Percentiles rank a stretch among this genome's conserved stretches.
phyloP scores from a whole-genome alignment of 805 yeast genomes.

The Zygotorulaspora chibaensis region DNA sequence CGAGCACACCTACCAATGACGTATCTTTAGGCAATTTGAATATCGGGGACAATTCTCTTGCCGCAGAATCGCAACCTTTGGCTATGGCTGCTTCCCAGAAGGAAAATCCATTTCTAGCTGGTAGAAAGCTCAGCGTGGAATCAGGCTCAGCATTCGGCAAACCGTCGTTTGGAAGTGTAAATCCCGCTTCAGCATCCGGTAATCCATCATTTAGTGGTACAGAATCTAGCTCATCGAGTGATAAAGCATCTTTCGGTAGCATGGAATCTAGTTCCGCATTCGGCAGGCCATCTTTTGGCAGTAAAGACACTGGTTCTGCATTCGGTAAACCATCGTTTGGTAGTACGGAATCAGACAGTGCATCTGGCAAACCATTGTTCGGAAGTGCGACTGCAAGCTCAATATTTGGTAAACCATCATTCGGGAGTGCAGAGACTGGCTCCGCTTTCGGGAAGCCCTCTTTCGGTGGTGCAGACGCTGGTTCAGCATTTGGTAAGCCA shows the following conservation, averaged over 20 bases:
- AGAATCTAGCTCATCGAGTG: slow-evolving; percentile 14
- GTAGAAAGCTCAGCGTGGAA: no score
- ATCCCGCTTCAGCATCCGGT: slow-evolving; percentile 16
- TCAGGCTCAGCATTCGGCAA: slow-evolving; percentile 22
- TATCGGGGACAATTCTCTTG: no score
- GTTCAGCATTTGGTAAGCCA: slow-evolving; percentile 7
- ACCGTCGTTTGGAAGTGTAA: slow-evolving; percentile 19
- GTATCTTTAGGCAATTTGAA: not conserved
- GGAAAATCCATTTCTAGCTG: not conserved
- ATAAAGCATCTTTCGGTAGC: slow-evolving; percentile 12
- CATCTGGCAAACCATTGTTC: slow-evolving; percentile 15
- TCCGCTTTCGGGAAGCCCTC: slow-evolving; percentile 17
- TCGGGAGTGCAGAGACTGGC: slow-evolving; percentile 8
- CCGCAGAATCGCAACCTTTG: not conserved
- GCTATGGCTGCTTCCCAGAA: not conserved
- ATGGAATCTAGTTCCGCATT: slow-evolving; percentile 9
- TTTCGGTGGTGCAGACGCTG: slow-evolving; percentile 22
- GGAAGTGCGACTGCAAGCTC: slow-evolving; percentile 8
- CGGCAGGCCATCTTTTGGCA: slow-evolving; percentile 15
- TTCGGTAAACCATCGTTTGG: slow-evolving; percentile 16
- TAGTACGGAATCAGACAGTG: slow-evolving; percentile 2
- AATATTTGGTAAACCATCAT: slow-evolving; percentile 25
- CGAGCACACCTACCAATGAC: not conserved
- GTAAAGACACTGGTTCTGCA: slow-evolving; percentile 18
- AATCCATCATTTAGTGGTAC: slow-evolving; percentile 22